Evolutionary conservation across 148 eudicot genomes (phyloP), one percentile per base, ranked within the genome.

Genomic region (Drosera capensis): DNA sequence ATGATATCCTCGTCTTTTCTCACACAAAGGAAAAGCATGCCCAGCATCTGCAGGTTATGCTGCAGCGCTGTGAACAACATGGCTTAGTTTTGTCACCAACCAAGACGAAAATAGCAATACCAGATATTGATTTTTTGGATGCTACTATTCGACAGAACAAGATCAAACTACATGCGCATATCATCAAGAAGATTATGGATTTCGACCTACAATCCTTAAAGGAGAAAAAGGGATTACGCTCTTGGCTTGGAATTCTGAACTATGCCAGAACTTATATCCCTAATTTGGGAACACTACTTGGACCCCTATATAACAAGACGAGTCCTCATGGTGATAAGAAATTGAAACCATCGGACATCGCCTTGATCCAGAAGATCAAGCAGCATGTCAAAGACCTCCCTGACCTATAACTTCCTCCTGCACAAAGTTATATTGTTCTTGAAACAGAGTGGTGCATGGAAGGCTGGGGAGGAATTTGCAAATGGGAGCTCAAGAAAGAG

Each of bases 1-100:
- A 43, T 20, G 47, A 43, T 20, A 43, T 43, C 23, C 25, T 43
- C n/a, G 51, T 46, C 11, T 46, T 46, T 37, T 46, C 51, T 0
- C 13, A 46, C 0, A 15, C 15, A 8, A 2, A 14, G 1, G 15
- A 46, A 15, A 37, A 46, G 30, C 51, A 46, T 28, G 11, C 15
- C 4, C 4, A 3, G 4, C 31, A 28, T 28, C 9, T 28, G 31
- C 31, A 28, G 31, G 31, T 3, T 3, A 3, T 28, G 6, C 4
- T 28, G 6, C 4, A 28, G 4, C 4, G 31, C 6, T 3, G 6
- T 28, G 9, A 3, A 3, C 31, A 16, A 14, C 14, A 26, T n/a
- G 51, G 51, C 0, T 23, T 46, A 5, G 21, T 46, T 12, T 20
- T 28, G 3, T 14, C 20, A 1, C 30, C 30, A 12, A 28, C 30